Conservation (phyloP, 2,329 filamentous ascomycete species). For the Aspergillus japonicus region DNA sequence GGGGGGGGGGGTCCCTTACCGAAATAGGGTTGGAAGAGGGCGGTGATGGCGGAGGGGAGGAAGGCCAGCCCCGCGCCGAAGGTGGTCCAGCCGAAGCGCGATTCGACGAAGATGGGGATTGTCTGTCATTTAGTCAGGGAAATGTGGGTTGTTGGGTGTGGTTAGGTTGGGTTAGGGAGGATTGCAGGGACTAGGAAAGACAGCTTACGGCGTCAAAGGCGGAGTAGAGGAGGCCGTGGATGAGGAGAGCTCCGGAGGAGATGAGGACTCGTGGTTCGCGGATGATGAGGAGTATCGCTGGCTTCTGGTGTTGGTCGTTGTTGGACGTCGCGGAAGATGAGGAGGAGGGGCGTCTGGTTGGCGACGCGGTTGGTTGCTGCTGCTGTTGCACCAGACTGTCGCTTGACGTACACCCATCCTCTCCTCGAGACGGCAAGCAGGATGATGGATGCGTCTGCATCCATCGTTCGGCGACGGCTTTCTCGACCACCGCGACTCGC, state of each 20-base stretch:
- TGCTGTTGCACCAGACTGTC: neutral
- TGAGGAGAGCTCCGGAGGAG: conserved; percentile 55
- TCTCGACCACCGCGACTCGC: conserved; percentile 62
- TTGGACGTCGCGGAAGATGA: neutral
- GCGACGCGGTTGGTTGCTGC: neutral
- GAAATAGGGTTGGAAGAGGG: conserved; percentile 60
- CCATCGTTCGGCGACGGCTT: conserved; percentile 52
- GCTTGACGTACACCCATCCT: neutral
- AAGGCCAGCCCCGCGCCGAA: conserved; percentile 59
- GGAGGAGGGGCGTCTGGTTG: too few relatives aligned
- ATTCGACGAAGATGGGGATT: conserved; percentile 56
- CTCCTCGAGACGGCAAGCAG: conserved; percentile 24
- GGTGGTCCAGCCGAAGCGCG: conserved; percentile 56
- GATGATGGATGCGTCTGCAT: conserved; percentile 25
- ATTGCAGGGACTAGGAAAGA: neutral
- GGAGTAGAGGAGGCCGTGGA: conserved; percentile 51
- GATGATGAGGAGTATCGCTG: conserved; percentile 21
- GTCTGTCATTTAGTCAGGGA: conserved; percentile 14
- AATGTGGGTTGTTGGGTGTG: neutral
- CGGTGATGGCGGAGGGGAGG: conserved; percentile 59
- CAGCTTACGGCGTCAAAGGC: conserved; percentile 49
- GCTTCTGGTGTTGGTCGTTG: neutral
- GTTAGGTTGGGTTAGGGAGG: conserved; percentile 8
- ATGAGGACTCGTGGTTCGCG: conserved; percentile 53
- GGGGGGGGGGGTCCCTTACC: conserved; percentile 16